These are phyloP conservation scores for Corylus americana DNA, from an alignment of 306 rosid species.

Conservation along the genomic window DNA sequence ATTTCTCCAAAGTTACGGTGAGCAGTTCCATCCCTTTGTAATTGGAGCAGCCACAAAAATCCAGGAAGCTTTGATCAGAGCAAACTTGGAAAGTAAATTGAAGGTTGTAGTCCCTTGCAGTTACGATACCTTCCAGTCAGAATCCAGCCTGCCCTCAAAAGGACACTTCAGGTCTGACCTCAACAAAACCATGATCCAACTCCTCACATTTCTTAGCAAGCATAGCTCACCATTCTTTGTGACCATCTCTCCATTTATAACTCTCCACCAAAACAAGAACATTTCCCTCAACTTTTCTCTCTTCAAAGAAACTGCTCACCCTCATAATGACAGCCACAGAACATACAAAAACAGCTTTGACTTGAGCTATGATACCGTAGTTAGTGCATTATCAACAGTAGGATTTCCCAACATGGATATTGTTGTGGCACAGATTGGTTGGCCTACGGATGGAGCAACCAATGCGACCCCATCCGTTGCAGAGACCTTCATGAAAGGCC, in stretches of 20 bases:
- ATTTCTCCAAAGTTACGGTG: constrained; percentile 69
- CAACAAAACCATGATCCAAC: constrained; percentile 81
- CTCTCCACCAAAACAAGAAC: constrained; percentile 63
- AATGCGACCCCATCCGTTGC: constrained; percentile 67
- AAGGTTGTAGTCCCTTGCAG: constrained; percentile 97
- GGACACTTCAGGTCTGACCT: constrained; percentile 73
- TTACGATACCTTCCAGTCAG: constrained; percentile 68
- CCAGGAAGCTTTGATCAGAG: constrained; percentile 62
- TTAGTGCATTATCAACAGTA: constrained; percentile 50
- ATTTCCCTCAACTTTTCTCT: constrained; percentile 69
- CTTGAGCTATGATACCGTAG: constrained; percentile 66
- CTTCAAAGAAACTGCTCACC: constrained; percentile 64
- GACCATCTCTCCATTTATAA: constrained; percentile 67
- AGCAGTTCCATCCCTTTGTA: constrained; percentile 68
- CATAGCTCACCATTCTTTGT: constrained; percentile 75
- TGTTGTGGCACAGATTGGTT: constrained; percentile 83
- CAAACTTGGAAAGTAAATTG: constrained; percentile 63
- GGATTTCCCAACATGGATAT: constrained; percentile 69
- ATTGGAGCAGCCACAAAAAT: constrained; percentile 79
- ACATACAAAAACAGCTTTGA: constrained; percentile 82
- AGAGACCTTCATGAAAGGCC: constrained; percentile 75
- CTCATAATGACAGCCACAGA: constrained; percentile 56
- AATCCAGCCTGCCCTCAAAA: constrained; percentile 56
- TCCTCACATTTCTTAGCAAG: constrained; percentile 71
- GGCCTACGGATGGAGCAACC: constrained; percentile 93